Conservation (phyloP, 441 rosid species). For the Adansonia madagascariensis region DNA sequence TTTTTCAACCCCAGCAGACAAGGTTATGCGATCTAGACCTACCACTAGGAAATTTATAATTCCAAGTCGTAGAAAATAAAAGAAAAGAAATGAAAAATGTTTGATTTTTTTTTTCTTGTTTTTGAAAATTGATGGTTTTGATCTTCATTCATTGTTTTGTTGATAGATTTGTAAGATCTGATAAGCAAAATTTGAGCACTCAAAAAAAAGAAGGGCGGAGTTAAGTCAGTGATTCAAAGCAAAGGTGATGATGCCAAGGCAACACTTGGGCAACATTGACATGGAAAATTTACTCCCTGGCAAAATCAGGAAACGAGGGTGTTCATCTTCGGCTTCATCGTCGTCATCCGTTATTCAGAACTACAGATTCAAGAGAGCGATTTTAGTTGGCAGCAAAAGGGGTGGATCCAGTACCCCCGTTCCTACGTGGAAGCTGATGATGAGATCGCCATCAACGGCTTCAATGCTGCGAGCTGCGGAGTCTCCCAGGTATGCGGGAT, state of each 20-base stretch:
- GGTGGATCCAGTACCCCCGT: conserved; percentile 93
- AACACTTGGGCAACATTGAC: conserved; percentile 36
- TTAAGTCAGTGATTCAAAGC: neutral
- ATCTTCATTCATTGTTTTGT: neutral
- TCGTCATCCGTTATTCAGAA: conserved; percentile 78
- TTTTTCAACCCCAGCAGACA: conserved; percentile 20
- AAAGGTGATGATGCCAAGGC: conserved; percentile 61
- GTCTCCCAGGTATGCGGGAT: conserved; percentile 57
- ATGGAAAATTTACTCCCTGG: conserved; percentile 67
- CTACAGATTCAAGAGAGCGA: conserved; percentile 85
- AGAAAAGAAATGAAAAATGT: neutral
- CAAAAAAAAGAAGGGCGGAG: neutral
- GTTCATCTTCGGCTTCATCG: conserved; percentile 85
- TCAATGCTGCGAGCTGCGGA: conserved; percentile 51
- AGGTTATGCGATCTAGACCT: neutral
- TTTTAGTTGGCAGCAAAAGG: conserved; percentile 75
- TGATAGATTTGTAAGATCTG: conserved; percentile 39
- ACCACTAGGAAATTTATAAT: neutral
- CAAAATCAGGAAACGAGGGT: conserved; percentile 90
- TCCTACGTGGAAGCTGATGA: conserved; percentile 86
- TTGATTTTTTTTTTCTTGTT: neutral
- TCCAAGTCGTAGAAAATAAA: neutral
- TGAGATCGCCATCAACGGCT: conserved; percentile 62
- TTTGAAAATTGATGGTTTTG: neutral
- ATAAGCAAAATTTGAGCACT: neutral